phyloP scores from a whole-genome alignment of 495 filamentous ascomycete genomes.

The Halenospora varia region DNA sequence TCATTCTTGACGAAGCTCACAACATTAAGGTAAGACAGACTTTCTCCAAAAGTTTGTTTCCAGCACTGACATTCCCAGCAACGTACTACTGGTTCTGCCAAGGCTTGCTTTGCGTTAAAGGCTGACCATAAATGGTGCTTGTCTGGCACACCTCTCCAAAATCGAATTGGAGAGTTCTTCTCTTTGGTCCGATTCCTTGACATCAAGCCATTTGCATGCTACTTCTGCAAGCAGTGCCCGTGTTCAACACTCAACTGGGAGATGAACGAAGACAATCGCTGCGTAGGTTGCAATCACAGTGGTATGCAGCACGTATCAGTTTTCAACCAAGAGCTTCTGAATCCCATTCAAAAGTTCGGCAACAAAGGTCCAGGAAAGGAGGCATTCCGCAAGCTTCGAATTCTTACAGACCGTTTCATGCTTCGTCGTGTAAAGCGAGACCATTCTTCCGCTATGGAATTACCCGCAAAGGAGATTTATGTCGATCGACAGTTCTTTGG shows the following conservation, averaged over 20 bases:
- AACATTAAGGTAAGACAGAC: slow-evolving; percentile 64
- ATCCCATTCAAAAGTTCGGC: slow-evolving; percentile 62
- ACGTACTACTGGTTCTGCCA: slow-evolving; percentile 83
- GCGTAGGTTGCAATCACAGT: slow-evolving; percentile 58
- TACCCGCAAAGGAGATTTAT: slow-evolving; percentile 89
- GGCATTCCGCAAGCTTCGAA: slow-evolving; percentile 75
- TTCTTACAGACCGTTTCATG: slow-evolving; percentile 90
- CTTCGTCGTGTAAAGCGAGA: slow-evolving; percentile 88
- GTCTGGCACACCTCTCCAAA: slow-evolving; percentile 90
- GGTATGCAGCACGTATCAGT: slow-evolving; percentile 87
- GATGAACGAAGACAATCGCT: slow-evolving; percentile 62
- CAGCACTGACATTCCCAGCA: slow-evolving; percentile 31
- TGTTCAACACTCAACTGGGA: slow-evolving; percentile 84
- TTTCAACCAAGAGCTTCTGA: slow-evolving; percentile 93
- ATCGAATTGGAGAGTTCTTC: slow-evolving; percentile 96
- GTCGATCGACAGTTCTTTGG: slow-evolving; percentile 93
- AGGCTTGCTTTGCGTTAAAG: slow-evolving; percentile 85
- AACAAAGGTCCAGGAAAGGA: slow-evolving; percentile 50
- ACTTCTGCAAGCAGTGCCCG: slow-evolving; percentile 81
- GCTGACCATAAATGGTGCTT: slow-evolving; percentile 91
- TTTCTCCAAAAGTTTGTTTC: slow-evolving; percentile 14
- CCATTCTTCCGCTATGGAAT: slow-evolving; percentile 87
- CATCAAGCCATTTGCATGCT: slow-evolving; percentile 81
- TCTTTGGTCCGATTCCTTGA: slow-evolving; percentile 89
- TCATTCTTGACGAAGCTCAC: slow-evolving; percentile 95